These are phyloP conservation scores for Lophium mytilinum DNA, from an alignment of 495 filamentous ascomycete species.

Conservation along the genomic window DNA sequence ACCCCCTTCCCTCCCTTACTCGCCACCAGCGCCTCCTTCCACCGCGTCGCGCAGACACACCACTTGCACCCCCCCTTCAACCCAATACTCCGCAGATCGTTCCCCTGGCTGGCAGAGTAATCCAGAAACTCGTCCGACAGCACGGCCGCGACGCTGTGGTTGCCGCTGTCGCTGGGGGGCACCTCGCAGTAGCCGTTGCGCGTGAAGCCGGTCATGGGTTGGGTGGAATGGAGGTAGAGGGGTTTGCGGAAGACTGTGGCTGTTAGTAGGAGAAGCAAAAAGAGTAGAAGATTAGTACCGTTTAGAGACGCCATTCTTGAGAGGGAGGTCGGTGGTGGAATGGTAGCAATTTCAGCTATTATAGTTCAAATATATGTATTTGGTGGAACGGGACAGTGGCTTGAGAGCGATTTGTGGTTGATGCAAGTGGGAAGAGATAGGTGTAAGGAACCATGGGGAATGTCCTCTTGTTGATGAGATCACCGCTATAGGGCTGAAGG, in stretches of 20 bases:
- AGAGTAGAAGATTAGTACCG: neutral
- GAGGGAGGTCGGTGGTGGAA: too few species aligned
- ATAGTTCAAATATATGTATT: too few species aligned
- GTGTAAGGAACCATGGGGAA: too few species aligned
- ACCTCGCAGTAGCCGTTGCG: conserved; percentile 52
- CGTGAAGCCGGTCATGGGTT: conserved; percentile 52
- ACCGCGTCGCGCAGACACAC: conserved; percentile 49
- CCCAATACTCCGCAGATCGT: conserved; percentile 47
- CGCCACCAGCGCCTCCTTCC: conserved; percentile 46
- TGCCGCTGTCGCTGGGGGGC: conserved; percentile 36
- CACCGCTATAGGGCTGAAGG: too few species aligned
- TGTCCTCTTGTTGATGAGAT: too few species aligned
- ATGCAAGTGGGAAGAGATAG: too few species aligned
- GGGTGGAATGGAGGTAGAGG: conserved; percentile 46
- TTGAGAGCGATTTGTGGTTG: too few species aligned
- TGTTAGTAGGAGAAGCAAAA: neutral
- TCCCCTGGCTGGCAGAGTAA: conserved; percentile 48
- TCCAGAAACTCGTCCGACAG: conserved; percentile 53
- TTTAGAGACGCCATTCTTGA: neutral
- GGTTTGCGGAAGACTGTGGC: conserved; percentile 48
- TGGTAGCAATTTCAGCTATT: too few species aligned
- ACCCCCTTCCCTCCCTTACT: too few species aligned
- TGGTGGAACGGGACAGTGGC: too few species aligned
- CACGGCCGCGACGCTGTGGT: conserved; percentile 34
- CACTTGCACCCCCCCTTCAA: conserved; percentile 50